Percentiles rank a stretch among this genome's conserved stretches.
These are phyloP conservation scores for Hippophae tibetana DNA, from an alignment of 306 rosid species.

Conservation along the genomic window DNA sequence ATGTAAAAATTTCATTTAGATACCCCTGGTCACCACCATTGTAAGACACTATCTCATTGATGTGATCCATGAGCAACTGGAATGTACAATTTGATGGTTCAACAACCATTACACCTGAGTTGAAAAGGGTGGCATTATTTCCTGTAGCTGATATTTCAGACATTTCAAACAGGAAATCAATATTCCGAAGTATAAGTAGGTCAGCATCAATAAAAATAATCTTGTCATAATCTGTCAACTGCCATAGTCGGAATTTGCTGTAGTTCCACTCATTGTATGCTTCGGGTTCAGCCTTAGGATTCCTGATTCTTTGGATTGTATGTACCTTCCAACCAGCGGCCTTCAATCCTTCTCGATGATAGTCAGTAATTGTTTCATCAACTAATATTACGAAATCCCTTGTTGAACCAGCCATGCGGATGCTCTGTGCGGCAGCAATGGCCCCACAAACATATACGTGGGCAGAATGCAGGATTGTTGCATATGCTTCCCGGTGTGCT, in stretches of 20 bases:
- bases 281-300: conserved; percentile 77
- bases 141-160: conserved; percentile 79
- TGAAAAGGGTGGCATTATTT: conserved; percentile 70
- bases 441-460: conserved; percentile 84
- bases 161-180: conserved; percentile 79
- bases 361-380: conserved; percentile 60
- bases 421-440: conserved; percentile 78
- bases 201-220: conserved; percentile 85
- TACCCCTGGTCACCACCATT: conserved; percentile 91
- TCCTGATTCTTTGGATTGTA: conserved; percentile 70
- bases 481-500: conserved; percentile 68
- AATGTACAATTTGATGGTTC: conserved; percentile 84
- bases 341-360: conserved; percentile 67
- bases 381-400: conserved; percentile 81
- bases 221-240: conserved; percentile 76
- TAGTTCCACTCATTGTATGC: conserved; percentile 94
- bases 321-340: conserved; percentile 88
- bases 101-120: conserved; percentile 79
- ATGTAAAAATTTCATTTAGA: conserved; percentile 73
- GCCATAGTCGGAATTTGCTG: conserved; percentile 92
- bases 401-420: conserved; percentile 80
- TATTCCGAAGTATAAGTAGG: conserved; percentile 65
- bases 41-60: conserved; percentile 70
- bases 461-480: conserved; percentile 86
- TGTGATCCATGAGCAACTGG: conserved; percentile 71